Evolutionary conservation across 179 eudicot genomes (phyloP).

Genomic region (Heliamphora pulchella): DNA sequence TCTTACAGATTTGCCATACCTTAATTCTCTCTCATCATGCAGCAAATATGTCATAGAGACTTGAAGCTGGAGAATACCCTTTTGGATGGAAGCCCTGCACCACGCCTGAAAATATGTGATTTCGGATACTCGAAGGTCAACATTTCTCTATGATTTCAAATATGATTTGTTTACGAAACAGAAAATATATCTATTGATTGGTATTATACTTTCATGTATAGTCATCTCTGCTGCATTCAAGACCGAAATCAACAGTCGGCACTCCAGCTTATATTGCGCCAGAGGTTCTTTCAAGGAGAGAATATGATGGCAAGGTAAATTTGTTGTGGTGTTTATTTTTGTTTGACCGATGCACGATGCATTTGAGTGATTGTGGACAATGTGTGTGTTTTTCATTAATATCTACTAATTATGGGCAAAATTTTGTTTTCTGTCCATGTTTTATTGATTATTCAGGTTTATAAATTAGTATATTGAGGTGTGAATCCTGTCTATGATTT

Average conservation of each 20-base stretch:
- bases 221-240: constrained; percentile 77
- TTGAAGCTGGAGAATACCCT: constrained; percentile 69
- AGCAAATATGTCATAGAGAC: constrained; percentile 90
- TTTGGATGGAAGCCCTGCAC: constrained; percentile 81
- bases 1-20: not conserved
- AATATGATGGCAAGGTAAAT: constrained; percentile 71
- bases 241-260: constrained; percentile 88
- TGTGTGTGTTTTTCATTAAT: not conserved
- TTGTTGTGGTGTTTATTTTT: not conserved
- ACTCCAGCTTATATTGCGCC: constrained; percentile 93
- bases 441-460: not conserved
- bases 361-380: not conserved
- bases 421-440: not conserved
- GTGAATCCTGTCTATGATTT: not conserved
- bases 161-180: not conserved
- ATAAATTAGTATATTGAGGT: not conserved
- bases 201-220: no score
- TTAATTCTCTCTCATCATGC: constrained; percentile 4
- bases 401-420: not conserved
- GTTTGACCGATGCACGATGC: not conserved
- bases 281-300: constrained; percentile 66
- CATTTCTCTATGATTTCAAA: constrained; percentile 1
- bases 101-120: constrained; percentile 82
- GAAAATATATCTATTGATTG: no score
- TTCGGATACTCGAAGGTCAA: constrained; percentile 81